Evolutionary conservation across 2,329 filamentous ascomycete species (phyloP).

Genomic region (Helotiales sp.): DNA sequence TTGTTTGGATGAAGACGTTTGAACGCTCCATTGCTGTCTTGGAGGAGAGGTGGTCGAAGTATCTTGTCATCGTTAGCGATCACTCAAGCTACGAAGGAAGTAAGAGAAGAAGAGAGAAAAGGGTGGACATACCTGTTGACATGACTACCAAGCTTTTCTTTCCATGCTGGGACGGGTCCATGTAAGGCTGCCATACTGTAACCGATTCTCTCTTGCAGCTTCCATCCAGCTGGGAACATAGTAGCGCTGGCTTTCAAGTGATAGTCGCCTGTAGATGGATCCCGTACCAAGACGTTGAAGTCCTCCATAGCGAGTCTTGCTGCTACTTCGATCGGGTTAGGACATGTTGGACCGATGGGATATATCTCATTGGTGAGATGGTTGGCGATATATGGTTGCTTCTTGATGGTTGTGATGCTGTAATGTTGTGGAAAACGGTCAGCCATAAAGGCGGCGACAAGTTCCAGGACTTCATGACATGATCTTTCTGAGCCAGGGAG

Average conservation of each 20-base stretch:
- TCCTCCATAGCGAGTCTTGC: constrained; percentile 53
- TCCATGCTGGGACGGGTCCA: constrained; percentile 48
- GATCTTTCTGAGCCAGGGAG: constrained; percentile 44
- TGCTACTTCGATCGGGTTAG: constrained; percentile 49
- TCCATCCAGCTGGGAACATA: constrained; percentile 54
- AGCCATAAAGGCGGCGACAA: constrained; percentile 46
- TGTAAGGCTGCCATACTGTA: constrained; percentile 48
- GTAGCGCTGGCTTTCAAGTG: constrained; percentile 51
- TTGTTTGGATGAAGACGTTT: constrained; percentile 51
- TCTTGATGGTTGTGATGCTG: constrained; percentile 34
- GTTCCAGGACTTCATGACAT: constrained; percentile 47
- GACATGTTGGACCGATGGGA: constrained; percentile 36
- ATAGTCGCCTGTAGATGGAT: constrained; percentile 45
- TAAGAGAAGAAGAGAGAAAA: background rate
- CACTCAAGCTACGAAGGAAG: background rate
- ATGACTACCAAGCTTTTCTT: constrained; percentile 43
- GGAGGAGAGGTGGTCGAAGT: constrained; percentile 45
- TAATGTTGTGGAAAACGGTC: constrained; percentile 45
- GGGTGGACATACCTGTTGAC: constrained; percentile 41
- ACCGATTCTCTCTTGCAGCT: constrained; percentile 48
- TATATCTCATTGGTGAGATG: constrained; percentile 45
- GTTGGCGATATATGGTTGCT: constrained; percentile 41
- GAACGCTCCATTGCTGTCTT: constrained; percentile 47
- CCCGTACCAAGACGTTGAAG: constrained; percentile 47
- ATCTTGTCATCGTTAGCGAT: constrained; percentile 30